Evolutionary conservation across 495 filamentous ascomycete species (phyloP).

Genomic region (Terfezia claveryi): DNA sequence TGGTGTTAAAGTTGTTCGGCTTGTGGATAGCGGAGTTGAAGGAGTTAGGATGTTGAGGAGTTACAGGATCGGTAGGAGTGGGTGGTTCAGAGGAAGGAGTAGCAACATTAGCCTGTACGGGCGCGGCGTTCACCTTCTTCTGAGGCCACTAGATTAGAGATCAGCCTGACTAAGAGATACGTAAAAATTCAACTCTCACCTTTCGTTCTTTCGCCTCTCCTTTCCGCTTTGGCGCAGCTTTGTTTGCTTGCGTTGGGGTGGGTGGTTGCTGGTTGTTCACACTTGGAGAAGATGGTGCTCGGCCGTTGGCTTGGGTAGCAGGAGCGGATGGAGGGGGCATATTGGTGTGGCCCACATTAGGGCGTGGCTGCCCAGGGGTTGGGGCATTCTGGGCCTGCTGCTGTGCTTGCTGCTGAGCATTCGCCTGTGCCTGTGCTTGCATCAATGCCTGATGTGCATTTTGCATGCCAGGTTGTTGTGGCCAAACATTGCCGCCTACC

Average conservation of each 20-base stretch:
- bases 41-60: conserved; percentile 46
- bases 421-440: conserved; percentile 13
- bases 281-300: conserved; percentile 61
- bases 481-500: conserved; percentile 5
- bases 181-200: conserved; percentile 21
- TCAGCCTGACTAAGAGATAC: conserved; percentile 22
- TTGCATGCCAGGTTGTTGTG: conserved; percentile 3
- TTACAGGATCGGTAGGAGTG: conserved; percentile 50
- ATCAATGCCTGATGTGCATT: conserved; percentile 24
- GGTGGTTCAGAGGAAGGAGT: conserved; percentile 58
- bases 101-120: conserved; percentile 48
- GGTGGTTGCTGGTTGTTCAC: conserved; percentile 55
- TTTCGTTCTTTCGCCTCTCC: conserved; percentile 64
- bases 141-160: conserved; percentile 44
- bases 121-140: conserved; percentile 35
- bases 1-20: conserved; percentile 2
- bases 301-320: conserved; percentile 32
- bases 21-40: conserved; percentile 39
- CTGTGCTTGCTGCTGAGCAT: conserved; percentile 23
- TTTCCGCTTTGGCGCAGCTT: conserved; percentile 57
- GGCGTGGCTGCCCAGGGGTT: conserved; percentile 42
- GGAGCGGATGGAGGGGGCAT: conserved; percentile 84
- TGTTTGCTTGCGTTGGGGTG: conserved; percentile 58
- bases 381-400: conserved; percentile 31
- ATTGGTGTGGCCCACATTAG: conserved; percentile 22